Evolutionary conservation across 441 rosid species (phyloP).

Genomic region (Erysimum cheiri): DNA sequence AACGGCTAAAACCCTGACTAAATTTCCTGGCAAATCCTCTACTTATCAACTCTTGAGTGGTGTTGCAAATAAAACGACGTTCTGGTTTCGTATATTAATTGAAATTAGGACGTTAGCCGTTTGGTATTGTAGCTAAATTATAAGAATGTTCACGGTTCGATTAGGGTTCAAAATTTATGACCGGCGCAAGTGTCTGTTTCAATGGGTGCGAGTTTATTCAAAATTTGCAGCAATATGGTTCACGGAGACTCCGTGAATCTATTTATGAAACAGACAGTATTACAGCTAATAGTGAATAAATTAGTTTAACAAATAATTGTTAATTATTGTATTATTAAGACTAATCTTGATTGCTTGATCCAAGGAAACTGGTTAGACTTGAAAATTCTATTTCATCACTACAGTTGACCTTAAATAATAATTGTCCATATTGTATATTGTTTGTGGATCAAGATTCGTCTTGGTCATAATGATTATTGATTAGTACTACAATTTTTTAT

Average conservation of each 20-base stretch:
- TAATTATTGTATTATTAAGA: neutral
- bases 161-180: neutral
- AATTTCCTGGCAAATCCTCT: constrained; percentile 11
- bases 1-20: constrained; percentile 20
- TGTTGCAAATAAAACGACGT: constrained; percentile 13
- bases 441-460: neutral
- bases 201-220: neutral
- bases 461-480: neutral
- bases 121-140: constrained; percentile 1
- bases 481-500: too few relatives aligned
- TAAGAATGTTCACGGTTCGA: neutral
- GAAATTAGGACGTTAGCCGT: neutral
- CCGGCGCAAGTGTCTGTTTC: neutral
- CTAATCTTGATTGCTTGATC: neutral
- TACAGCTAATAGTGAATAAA: neutral
- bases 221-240: neutral
- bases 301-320: neutral
- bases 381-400: neutral
- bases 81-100: constrained; percentile 8
- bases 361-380: neutral
- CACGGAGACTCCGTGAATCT: too few relatives aligned
- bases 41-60: constrained; percentile 12
- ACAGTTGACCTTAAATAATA: neutral
- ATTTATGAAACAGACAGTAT: too few relatives aligned
- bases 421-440: neutral